Conservation (phyloP, 2,329 filamentous ascomycete genomes). For the Emmonsiellopsis sp. region DNA sequence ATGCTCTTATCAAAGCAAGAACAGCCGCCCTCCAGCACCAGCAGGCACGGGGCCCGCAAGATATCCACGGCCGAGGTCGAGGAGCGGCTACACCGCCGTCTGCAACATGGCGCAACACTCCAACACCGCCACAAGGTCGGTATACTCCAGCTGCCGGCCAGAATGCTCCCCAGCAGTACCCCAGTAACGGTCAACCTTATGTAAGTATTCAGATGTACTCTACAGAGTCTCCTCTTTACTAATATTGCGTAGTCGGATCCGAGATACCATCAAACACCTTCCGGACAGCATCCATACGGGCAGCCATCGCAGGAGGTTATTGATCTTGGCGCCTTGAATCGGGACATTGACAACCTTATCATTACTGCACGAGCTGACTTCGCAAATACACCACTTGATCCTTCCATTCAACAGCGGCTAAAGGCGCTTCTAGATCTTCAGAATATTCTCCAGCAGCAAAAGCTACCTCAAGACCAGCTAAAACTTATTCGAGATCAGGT, state of each 20-base stretch:
- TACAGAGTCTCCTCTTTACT: not conserved
- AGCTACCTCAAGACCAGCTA: constrained; percentile 70
- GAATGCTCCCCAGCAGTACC: constrained; percentile 20
- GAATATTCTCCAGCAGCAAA: constrained; percentile 65
- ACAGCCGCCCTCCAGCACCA: constrained; percentile 43
- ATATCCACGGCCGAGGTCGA: constrained; percentile 44
- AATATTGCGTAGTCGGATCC: not conserved
- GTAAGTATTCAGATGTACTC: constrained; percentile 9
- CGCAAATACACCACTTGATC: constrained; percentile 65
- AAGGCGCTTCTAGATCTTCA: constrained; percentile 81
- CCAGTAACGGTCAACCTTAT: constrained; percentile 22
- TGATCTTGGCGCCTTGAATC: constrained; percentile 64
- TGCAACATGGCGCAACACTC: constrained; percentile 55
- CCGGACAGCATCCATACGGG: constrained; percentile 22
- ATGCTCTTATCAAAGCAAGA: constrained; percentile 76
- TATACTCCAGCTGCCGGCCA: constrained; percentile 24
- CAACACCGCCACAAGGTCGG: constrained; percentile 56
- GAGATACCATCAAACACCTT: not conserved
- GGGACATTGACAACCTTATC: constrained; percentile 74
- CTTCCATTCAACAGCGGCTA: constrained; percentile 65
- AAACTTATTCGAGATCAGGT: constrained; percentile 79
- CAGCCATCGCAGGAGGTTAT: constrained; percentile 27
- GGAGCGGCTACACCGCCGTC: constrained; percentile 43
- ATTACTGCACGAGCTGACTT: constrained; percentile 62
- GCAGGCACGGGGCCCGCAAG: constrained; percentile 45